phyloP scores from a whole-genome alignment of 2,329 filamentous ascomycete species.

The Herpotrichia juniperi region DNA sequence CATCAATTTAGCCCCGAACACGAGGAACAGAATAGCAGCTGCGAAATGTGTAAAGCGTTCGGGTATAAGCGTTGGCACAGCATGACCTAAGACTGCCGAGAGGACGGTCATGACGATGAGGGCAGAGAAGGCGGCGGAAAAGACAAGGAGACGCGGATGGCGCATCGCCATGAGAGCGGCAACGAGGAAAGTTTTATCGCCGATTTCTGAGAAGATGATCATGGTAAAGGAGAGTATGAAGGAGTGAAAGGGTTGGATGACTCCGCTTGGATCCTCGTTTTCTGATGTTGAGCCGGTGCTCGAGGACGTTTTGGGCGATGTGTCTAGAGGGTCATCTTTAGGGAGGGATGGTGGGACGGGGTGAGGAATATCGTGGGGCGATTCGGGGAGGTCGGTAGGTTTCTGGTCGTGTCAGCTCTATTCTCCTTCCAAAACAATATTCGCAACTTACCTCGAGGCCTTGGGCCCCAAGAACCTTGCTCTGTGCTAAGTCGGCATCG shows the following conservation, averaged over 20 bases:
- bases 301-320: conserved; percentile 31
- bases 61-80: conserved; percentile 86
- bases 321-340: conserved; percentile 63
- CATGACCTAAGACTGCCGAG: conserved; percentile 89
- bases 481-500: conserved; percentile 13
- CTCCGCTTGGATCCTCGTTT: conserved; percentile 57
- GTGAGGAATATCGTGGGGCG: conserved; percentile 74
- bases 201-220: conserved; percentile 96
- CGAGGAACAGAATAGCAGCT: conserved; percentile 82
- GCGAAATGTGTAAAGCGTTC: conserved; percentile 90
- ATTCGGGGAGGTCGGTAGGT: conserved; percentile 79
- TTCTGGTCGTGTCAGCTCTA: conserved; percentile 60
- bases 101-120: conserved; percentile 93
- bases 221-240: conserved; percentile 92
- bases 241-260: conserved; percentile 84
- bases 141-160: conserved; percentile 89
- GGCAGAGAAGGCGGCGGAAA: conserved; percentile 91
- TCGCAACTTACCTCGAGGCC: conserved; percentile 42
- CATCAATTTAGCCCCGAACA: conserved; percentile 85
- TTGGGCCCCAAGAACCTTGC: conserved; percentile 40
- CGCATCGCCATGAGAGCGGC: conserved; percentile 99
- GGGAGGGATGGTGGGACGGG: conserved; percentile 69
- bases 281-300: conserved; percentile 27
- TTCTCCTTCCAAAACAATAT: not conserved
- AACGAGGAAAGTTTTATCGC: conserved; percentile 98